A percentile compares a stretch with the other conserved stretches of the same genome.
Evolutionary conservation across 2,329 filamentous ascomycete species (phyloP).

Genomic region (Chalaropsis ovoidea): DNA sequence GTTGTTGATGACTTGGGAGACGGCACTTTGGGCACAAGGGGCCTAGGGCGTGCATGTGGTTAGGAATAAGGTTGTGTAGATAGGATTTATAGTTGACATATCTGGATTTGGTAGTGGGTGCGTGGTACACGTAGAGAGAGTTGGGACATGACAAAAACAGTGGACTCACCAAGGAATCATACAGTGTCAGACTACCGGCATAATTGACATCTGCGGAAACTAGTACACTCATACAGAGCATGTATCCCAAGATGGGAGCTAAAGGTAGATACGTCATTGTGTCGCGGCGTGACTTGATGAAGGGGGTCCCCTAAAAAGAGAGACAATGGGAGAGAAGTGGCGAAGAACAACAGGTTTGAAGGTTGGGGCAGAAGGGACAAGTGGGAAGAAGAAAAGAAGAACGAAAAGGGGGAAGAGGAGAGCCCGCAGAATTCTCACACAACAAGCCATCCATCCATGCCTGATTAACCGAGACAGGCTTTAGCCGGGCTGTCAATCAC

Average conservation of each 20-base stretch:
- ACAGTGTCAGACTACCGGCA: slow-evolving; percentile 39
- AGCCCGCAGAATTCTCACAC: too few relatives aligned
- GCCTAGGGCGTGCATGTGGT: slow-evolving; percentile 33
- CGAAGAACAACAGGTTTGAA: not conserved
- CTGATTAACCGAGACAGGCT: too few relatives aligned
- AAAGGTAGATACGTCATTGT: not conserved
- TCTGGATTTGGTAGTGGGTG: not conserved
- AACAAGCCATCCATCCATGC: too few relatives aligned
- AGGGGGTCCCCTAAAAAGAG: not conserved
- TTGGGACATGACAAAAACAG: not conserved
- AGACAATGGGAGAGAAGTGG: not conserved
- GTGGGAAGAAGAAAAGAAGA: not conserved
- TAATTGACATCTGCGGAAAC: slow-evolving; percentile 32
- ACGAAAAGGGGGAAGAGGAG: not conserved
- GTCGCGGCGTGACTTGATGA: not conserved
- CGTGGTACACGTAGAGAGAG: slow-evolving; percentile 19
- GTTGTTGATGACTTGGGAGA: slow-evolving; percentile 37
- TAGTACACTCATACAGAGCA: not conserved
- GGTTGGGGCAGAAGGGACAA: not conserved
- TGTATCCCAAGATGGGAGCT: not conserved
- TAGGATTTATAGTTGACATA: not conserved
- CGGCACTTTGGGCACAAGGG: slow-evolving; percentile 40
- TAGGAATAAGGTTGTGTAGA: not conserved
- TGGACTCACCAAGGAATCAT: slow-evolving; percentile 34
- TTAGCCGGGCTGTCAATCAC: too few relatives aligned